Conservation (phyloP, 106 monocot genomes). For the Triglochin maritima region DNA sequence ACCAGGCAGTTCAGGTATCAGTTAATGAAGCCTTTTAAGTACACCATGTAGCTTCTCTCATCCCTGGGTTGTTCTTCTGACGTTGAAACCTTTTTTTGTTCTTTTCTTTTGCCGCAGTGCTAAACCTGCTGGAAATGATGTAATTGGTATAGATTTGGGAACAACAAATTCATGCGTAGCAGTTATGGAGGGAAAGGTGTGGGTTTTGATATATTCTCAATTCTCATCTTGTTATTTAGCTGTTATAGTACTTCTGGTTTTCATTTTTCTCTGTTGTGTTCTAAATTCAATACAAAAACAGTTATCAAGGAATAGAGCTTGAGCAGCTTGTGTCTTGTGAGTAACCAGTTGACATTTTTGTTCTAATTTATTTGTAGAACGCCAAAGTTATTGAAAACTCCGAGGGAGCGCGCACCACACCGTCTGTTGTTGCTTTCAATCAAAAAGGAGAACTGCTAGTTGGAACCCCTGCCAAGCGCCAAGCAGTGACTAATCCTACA, state of each 20-base stretch:
- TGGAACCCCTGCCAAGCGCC: slow-evolving; percentile 48
- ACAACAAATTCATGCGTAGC: slow-evolving; percentile 44
- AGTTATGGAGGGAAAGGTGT: slow-evolving; percentile 56
- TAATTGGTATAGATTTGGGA: slow-evolving; percentile 53
- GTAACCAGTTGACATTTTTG: slow-evolving; percentile 47
- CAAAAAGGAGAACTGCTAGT: slow-evolving; percentile 47
- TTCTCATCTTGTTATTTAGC: background rate
- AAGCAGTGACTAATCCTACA: slow-evolving; percentile 45
- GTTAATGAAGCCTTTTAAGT: background rate
- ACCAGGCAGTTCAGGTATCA: slow-evolving; percentile 21
- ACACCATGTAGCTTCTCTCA: background rate
- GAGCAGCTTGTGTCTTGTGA: slow-evolving; percentile 48
- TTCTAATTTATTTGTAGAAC: slow-evolving; percentile 40
- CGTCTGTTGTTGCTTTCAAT: slow-evolving; percentile 52
- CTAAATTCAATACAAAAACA: too few species aligned
- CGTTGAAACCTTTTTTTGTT: background rate
- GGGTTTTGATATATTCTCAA: background rate
- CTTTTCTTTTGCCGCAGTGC: slow-evolving; percentile 14
- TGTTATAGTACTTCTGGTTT: background rate
- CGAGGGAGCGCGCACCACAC: slow-evolving; percentile 45
- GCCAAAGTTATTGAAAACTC: slow-evolving; percentile 47
- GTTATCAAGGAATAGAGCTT: slow-evolving; percentile 5
- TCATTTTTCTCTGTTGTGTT: background rate
- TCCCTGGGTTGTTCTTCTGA: background rate
- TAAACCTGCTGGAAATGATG: slow-evolving; percentile 45